Conservation (phyloP, 2,329 filamentous ascomycete genomes). For the Claviceps humidiphila region DNA sequence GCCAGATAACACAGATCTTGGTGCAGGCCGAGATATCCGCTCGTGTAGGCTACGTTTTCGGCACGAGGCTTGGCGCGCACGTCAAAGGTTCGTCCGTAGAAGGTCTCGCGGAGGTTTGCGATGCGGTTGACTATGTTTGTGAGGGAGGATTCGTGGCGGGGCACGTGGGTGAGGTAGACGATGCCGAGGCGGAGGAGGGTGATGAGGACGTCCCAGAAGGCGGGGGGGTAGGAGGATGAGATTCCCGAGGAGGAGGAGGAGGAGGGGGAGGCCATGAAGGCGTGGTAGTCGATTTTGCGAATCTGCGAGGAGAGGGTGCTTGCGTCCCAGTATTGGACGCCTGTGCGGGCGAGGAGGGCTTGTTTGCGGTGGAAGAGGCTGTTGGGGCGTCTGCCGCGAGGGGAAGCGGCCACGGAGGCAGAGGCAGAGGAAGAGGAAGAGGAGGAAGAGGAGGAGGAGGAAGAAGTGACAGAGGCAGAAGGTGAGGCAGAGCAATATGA, state of each 20-base stretch:
- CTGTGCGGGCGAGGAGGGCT: conserved; percentile 18
- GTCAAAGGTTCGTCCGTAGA: conserved; percentile 87
- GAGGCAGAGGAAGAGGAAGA: neutral
- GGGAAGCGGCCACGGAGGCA: neutral
- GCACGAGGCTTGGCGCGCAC: conserved; percentile 70
- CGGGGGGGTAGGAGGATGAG: conserved; percentile 13
- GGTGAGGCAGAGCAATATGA: neutral
- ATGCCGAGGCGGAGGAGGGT: conserved; percentile 57
- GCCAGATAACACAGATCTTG: conserved; percentile 86
- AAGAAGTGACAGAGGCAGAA: too few relatives aligned
- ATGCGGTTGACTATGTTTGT: conserved; percentile 57
- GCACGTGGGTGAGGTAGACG: conserved; percentile 64
- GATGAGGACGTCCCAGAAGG: conserved; percentile 47
- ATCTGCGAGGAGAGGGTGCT: conserved; percentile 26
- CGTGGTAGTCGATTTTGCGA: conserved; percentile 50
- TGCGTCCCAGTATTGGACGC: conserved; percentile 29
- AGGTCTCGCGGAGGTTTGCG: conserved; percentile 69
- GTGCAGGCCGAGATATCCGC: conserved; percentile 69
- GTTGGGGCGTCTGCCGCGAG: conserved; percentile 6
- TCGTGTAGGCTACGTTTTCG: conserved; percentile 88
- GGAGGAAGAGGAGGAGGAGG: conserved; percentile 2
- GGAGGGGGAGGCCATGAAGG: conserved; percentile 46
- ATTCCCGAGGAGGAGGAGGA: neutral
- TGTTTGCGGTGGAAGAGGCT: conserved; percentile 13
- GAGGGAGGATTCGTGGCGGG: conserved; percentile 52